phyloP scores from a whole-genome alignment of 2,329 filamentous ascomycete species.

The Biscogniauxia sp. region DNA sequence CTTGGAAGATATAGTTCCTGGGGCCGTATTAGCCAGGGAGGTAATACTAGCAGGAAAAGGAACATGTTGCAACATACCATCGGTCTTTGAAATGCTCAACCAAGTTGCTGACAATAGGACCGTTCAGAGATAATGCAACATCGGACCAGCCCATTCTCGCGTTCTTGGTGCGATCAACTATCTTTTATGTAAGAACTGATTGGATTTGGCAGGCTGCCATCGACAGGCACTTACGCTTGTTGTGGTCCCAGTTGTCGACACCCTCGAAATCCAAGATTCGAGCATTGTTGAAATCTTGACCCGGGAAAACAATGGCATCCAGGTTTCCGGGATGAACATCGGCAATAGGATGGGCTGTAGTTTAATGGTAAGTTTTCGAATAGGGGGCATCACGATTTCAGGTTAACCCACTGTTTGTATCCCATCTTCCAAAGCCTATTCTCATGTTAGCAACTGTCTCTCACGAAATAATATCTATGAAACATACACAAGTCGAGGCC shows the following conservation, averaged over 20 bases:
- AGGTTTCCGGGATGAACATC: conserved; percentile 79
- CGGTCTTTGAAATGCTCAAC: conserved; percentile 76
- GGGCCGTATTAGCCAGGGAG: conserved; percentile 12
- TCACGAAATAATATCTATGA: neutral
- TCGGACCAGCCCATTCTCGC: conserved; percentile 94
- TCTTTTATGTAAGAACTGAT: neutral
- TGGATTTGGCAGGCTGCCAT: neutral
- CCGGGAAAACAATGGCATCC: conserved; percentile 75
- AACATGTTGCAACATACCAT: conserved; percentile 54
- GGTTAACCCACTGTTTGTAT: conserved; percentile 65
- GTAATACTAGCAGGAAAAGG: neutral
- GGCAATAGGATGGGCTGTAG: conserved; percentile 68
- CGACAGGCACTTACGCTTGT: conserved; percentile 57
- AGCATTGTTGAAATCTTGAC: conserved; percentile 92
- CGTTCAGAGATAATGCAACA: conserved; percentile 72
- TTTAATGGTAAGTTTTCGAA: conserved; percentile 11
- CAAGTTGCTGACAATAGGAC: conserved; percentile 73
- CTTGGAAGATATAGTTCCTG: conserved; percentile 79
- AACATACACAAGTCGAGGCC: conserved; percentile 74
- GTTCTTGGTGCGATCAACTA: conserved; percentile 71
- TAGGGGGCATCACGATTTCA: neutral
- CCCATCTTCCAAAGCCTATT: conserved; percentile 76
- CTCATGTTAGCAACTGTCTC: conserved; percentile 21
- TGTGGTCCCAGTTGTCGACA: conserved; percentile 76
- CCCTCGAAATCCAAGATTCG: conserved; percentile 78